Conservation (phyloP, 2,329 filamentous ascomycete genomes). For the Epichloe amarillans region DNA sequence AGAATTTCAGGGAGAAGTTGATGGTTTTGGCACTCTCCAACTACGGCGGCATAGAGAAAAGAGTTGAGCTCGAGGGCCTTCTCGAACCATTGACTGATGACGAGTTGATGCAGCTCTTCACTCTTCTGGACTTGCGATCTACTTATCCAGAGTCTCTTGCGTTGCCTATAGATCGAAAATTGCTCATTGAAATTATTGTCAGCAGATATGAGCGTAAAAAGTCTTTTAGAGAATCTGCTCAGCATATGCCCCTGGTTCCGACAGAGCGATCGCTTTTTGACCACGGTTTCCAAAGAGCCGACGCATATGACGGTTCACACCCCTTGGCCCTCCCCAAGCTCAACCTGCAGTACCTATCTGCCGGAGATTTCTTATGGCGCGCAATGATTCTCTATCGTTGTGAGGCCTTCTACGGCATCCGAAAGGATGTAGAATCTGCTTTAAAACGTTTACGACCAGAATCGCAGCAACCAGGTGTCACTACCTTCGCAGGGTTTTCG, state of each 20-base stretch:
- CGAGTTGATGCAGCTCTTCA: slow-evolving; percentile 58
- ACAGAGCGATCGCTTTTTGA: slow-evolving; percentile 78
- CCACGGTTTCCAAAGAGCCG: slow-evolving; percentile 61
- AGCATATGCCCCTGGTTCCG: slow-evolving; percentile 62
- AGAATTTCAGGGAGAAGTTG: slow-evolving; percentile 77
- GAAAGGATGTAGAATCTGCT: slow-evolving; percentile 76
- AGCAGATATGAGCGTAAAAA: slow-evolving; percentile 62
- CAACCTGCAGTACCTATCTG: slow-evolving; percentile 87
- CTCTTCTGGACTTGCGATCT: slow-evolving; percentile 63
- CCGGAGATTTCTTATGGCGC: slow-evolving; percentile 94
- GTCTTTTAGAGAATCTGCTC: slow-evolving; percentile 70
- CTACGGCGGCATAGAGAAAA: slow-evolving; percentile 73
- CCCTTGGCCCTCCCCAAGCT: slow-evolving; percentile 87
- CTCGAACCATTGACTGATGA: slow-evolving; percentile 59
- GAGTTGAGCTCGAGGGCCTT: slow-evolving; percentile 64
- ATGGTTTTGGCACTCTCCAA: slow-evolving; percentile 88
- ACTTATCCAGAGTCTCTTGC: slow-evolving; percentile 63
- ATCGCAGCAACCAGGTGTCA: slow-evolving; percentile 47
- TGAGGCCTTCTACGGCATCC: slow-evolving; percentile 87
- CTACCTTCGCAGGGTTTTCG: slow-evolving; percentile 69
- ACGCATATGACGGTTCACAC: slow-evolving; percentile 73
- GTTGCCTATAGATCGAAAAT: slow-evolving; percentile 48
- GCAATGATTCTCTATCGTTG: slow-evolving; percentile 79
- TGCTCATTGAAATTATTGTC: slow-evolving; percentile 59
- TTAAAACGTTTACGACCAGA: slow-evolving; percentile 68